Percentiles rank a stretch among this genome's conserved stretches.
Evolutionary conservation across 2,329 filamentous ascomycete genomes (phyloP).

Genomic region (Corinectria fuckeliana): DNA sequence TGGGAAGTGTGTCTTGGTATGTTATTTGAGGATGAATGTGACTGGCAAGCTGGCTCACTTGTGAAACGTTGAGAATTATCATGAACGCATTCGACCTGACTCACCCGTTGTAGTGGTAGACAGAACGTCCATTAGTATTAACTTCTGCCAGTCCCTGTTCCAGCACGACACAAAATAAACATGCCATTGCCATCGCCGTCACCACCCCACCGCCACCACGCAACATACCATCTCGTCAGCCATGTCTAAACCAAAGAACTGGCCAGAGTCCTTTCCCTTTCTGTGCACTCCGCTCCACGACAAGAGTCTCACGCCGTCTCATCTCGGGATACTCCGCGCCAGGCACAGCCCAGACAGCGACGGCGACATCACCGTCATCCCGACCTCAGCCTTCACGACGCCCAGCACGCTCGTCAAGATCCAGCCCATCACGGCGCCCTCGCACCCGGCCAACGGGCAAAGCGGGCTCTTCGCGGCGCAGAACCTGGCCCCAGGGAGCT

Average conservation of each 20-base stretch:
- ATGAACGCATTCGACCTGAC: background rate
- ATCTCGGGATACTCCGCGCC: conserved; percentile 49
- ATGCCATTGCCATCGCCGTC: too few relatives aligned
- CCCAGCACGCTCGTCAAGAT: conserved; percentile 62
- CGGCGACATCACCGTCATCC: conserved; percentile 28
- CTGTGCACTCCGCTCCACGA: conserved; percentile 58
- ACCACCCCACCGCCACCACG: background rate
- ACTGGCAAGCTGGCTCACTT: background rate
- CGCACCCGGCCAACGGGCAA: conserved; percentile 66
- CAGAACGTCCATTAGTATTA: background rate
- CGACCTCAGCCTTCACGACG: conserved; percentile 44
- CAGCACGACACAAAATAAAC: background rate
- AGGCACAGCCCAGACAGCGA: conserved; percentile 29
- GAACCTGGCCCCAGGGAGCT: conserved; percentile 58
- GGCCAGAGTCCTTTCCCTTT: conserved; percentile 61
- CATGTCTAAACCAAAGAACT: conserved; percentile 60
- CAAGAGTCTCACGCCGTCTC: conserved; percentile 50
- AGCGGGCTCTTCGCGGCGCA: conserved; percentile 65
- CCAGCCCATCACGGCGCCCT: conserved; percentile 54
- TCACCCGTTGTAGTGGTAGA: background rate
- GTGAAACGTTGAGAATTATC: background rate
- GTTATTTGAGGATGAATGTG: background rate
- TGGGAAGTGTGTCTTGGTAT: background rate
- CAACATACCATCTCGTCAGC: background rate
- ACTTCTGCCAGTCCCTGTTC: background rate